Evolutionary conservation across 768 basidiomycete species (phyloP).

Genomic region (Mycena venus): DNA sequence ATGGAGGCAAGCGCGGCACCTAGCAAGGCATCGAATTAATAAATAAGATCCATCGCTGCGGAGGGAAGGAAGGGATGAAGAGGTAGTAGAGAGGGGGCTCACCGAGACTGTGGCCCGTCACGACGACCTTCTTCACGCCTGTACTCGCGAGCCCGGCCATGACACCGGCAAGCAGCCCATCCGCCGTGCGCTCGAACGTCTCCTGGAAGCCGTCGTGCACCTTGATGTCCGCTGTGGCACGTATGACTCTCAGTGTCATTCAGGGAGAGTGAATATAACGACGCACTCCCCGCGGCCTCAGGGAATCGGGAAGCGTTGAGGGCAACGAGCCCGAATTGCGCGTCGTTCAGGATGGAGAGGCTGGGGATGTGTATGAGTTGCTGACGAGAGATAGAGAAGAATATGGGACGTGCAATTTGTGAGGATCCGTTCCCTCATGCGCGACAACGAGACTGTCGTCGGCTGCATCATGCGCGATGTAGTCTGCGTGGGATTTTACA

Average conservation of each 20-base stretch:
- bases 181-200: constrained; percentile 55
- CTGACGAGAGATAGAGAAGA: background rate
- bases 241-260: no score
- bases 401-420: background rate
- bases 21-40: no score
- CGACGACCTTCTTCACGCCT: constrained; percentile 48
- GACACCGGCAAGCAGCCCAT: constrained; percentile 47
- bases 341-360: constrained; percentile 14
- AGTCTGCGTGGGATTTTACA: background rate
- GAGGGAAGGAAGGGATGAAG: background rate
- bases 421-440: constrained; percentile 20
- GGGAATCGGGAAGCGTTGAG: constrained; percentile 13
- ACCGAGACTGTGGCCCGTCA: constrained; percentile 59
- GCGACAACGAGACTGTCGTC: constrained; percentile 21
- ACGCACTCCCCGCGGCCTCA: background rate
- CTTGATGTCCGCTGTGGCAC: constrained; percentile 41
- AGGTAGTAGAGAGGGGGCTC: background rate
- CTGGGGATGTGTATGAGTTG: background rate
- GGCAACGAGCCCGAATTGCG: background rate
- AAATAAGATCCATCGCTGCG: no score
- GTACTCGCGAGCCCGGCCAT: constrained; percentile 42
- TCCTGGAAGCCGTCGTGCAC: constrained; percentile 57
- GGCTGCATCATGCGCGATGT: constrained; percentile 13
- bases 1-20: constrained; percentile 61
- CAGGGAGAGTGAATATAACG: background rate